Evolutionary conservation across 768 basidiomycete genomes (phyloP).

Genomic region (Chlorophyllum brunneum): DNA sequence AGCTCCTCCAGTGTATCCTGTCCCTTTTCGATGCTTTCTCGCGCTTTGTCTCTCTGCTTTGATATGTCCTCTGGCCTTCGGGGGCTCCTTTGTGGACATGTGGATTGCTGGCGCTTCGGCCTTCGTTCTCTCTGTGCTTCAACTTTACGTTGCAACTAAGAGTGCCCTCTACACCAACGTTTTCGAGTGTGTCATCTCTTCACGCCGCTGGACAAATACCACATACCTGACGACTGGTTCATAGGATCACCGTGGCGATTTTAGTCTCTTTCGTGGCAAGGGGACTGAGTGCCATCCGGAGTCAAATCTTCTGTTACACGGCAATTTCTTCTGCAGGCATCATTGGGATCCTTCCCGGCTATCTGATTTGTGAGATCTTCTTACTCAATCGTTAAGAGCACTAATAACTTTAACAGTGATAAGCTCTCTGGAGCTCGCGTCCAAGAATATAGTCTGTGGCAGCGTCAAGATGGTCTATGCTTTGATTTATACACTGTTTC

Average conservation of each 20-base stretch:
- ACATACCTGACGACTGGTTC: not conserved
- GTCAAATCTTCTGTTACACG: slow-evolving; percentile 84
- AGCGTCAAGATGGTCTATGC: slow-evolving; percentile 88
- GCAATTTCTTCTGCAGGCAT: slow-evolving; percentile 87
- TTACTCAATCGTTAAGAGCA: not conserved
- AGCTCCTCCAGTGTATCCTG: slow-evolving; percentile 60
- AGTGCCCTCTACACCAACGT: slow-evolving; percentile 85
- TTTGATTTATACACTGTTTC: slow-evolving; percentile 80
- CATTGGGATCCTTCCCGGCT: slow-evolving; percentile 88
- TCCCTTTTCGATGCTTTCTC: slow-evolving; percentile 57
- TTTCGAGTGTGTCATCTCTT: slow-evolving; percentile 66
- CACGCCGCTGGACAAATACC: not conserved
- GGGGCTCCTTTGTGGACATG: slow-evolving; percentile 82
- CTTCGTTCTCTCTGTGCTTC: slow-evolving; percentile 63
- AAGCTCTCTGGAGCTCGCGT: slow-evolving; percentile 79
- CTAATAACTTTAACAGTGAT: slow-evolving; percentile 43
- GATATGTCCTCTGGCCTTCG: slow-evolving; percentile 84
- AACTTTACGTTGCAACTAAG: slow-evolving; percentile 69
- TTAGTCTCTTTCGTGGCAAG: slow-evolving; percentile 79
- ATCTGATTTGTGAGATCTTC: slow-evolving; percentile 60
- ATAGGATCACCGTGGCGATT: slow-evolving; percentile 78
- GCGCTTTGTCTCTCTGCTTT: slow-evolving; percentile 70
- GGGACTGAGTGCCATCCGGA: slow-evolving; percentile 74
- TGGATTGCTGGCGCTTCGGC: slow-evolving; percentile 74
- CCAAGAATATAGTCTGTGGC: slow-evolving; percentile 81